Percentiles rank a stretch among this genome's conserved stretches.
phyloP scores from a whole-genome alignment of 169 alveolate species.

The Eimeria sp. region DNA sequence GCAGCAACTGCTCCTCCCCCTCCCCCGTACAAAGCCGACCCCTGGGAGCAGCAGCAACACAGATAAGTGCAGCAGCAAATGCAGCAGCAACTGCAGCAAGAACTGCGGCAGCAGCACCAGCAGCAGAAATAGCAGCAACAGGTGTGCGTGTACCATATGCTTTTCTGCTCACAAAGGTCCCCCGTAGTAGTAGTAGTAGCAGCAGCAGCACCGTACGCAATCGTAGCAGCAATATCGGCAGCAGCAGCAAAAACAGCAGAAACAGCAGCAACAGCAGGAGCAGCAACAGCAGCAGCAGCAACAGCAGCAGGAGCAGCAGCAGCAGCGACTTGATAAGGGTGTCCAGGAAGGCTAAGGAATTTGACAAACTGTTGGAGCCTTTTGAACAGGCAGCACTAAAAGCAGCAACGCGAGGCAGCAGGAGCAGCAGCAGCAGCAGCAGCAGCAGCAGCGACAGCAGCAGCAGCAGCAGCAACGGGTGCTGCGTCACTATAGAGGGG shows the following conservation, averaged over 20 bases:
- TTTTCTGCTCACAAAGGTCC: too few species aligned
- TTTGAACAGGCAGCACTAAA: slow-evolving; percentile 6
- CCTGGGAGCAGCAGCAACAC: background rate
- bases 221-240: too few species aligned
- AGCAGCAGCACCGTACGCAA: too few species aligned
- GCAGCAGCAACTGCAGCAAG: background rate
- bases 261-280: background rate
- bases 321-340: background rate
- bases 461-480: background rate
- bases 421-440: slow-evolving; percentile 35
- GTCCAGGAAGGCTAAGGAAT: background rate
- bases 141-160: too few species aligned
- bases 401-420: background rate
- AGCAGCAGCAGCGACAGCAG: slow-evolving; percentile 13
- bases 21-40: too few species aligned
- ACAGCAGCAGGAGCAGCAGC: background rate
- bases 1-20: too few species aligned
- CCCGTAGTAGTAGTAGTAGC: too few species aligned
- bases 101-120: background rate
- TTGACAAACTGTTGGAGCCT: background rate
- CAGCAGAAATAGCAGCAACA: too few species aligned
- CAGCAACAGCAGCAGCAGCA: background rate
- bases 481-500: background rate
- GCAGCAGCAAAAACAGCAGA: too few species aligned
- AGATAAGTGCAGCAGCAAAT: background rate